Evolutionary conservation across 768 basidiomycete species (phyloP), one percentile per base, ranked within the genome.

Genomic region (Lentinula guzmanii): DNA sequence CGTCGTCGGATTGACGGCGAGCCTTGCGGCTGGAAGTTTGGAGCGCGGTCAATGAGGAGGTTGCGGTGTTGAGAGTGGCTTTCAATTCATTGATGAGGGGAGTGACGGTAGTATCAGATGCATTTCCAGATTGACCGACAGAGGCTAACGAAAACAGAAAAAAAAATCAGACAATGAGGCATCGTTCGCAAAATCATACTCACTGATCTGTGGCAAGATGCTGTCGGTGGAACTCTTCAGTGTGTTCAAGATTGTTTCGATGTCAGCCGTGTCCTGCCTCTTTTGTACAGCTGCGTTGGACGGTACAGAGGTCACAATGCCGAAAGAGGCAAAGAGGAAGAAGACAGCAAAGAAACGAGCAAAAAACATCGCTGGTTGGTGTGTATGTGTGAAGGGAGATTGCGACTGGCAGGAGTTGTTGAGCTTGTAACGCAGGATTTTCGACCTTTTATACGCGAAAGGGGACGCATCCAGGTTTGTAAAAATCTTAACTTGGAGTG

Each of bases 1-100:
- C 70, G 35, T 65, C 60, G 54, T 69, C 57, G 1, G 67, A 63
- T 64, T 70, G 71, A 52, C 71, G 66, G 63, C 70, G 68, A 37
- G 34, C 16, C 10, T 52, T 33, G 4, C 45, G 45, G 33, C 33
- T 46, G 21, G 56, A 41, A 28, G 61, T 39, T 18, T 61, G 24
- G 60, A 72, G 66, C 1, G 56, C 60, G 1, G 58, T 41, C 37
- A 71, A 63, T n/a, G 64, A 59, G 1, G 65, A 43, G 41, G 68
- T 61, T 5, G 70, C 66, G 53, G 65, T 65, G 65, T 66, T 61
- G 62, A 72, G 59, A 16, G 68, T 61, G 2, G 52, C 35, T 34
- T 65, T 68, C 42, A 72, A 63, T 13, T 68, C 55, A 46, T 60
- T 62, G 56, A 70, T 64, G 45, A 71, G 64, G 1, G 68, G 67